A percentile compares a stretch with the other conserved stretches of the same genome.
Evolutionary conservation across 768 basidiomycete species (phyloP).

Genomic region (Collybiopsis luxurians): DNA sequence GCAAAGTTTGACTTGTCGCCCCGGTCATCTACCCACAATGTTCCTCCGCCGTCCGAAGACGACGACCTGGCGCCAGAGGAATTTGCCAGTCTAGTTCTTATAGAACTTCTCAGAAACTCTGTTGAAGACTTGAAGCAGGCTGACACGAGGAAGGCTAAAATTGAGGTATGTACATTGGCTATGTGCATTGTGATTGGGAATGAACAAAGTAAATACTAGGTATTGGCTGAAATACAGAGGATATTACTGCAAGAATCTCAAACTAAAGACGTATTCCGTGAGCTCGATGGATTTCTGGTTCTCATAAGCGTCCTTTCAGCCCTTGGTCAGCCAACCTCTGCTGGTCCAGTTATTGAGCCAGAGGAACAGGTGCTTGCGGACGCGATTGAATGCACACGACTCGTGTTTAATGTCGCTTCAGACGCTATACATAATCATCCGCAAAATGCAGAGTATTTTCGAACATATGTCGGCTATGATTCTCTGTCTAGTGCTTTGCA

Average conservation of each 20-base stretch:
- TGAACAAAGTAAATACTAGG: slow-evolving; percentile 32
- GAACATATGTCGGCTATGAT: slow-evolving; percentile 63
- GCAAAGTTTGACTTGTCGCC: slow-evolving; percentile 51
- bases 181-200: background rate
- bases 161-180: slow-evolving; percentile 45
- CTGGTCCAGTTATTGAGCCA: slow-evolving; percentile 29
- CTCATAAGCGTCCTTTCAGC: slow-evolving; percentile 72
- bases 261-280: slow-evolving; percentile 76
- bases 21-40: slow-evolving; percentile 20
- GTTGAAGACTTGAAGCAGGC: slow-evolving; percentile 69
- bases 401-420: slow-evolving; percentile 63
- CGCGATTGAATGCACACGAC: slow-evolving; percentile 50
- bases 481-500: slow-evolving; percentile 59
- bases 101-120: slow-evolving; percentile 66
- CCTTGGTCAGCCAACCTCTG: slow-evolving; percentile 35
- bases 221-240: slow-evolving; percentile 62
- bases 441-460: slow-evolving; percentile 62
- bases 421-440: slow-evolving; percentile 59
- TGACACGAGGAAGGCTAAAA: slow-evolving; percentile 40
- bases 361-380: slow-evolving; percentile 35
- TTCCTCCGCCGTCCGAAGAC: slow-evolving; percentile 22
- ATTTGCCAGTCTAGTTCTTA: slow-evolving; percentile 69
- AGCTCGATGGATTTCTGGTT: slow-evolving; percentile 77
- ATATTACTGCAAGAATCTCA: slow-evolving; percentile 62
- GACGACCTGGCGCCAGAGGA: slow-evolving; percentile 56